Base-by-base conservation (phyloP, 768 basidiomycete species). In the Psilocybe cubensis region DNA sequence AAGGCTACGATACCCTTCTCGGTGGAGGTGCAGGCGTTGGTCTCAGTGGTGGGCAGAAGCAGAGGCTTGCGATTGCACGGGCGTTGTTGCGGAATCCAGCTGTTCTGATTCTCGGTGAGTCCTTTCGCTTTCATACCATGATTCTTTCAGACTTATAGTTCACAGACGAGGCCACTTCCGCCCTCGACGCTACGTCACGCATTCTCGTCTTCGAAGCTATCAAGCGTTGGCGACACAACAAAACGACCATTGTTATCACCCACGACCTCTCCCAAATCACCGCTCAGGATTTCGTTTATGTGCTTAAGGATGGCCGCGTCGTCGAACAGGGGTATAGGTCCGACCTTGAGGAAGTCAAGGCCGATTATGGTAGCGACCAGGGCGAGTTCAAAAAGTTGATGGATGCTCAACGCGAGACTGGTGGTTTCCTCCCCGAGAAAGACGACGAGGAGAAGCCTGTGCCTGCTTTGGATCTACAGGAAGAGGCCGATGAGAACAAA, bases 171-270 rank as follows among this genome's bases (percentile, higher is more conserved):
- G 87, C 88, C 1, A 92, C 91, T 3, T 91, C 89, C 1, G 88
- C 90, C 17, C 78, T 98, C 56, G 96, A 98, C 71, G 84, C 88
- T 11, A 88, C 89, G 2, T 93, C 95, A 1, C 89, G 96, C 18
- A 77, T 92, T 21, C 83, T 94, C 43, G 92, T 98, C 18, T 92
- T 93, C 49, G 83, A 85, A 56, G 88, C 88, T 1, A 75, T 87
- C 51, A 79, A 79, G 65, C 72, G 72, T 3, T 93, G 90, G 89
- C 80, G 92, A 6, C 67, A 69, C 14, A 89, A 90, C 75, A 86
- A 85, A 64, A 98, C 93, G 4, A 97, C 93, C 5, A 87, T 96
- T 68, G 88, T 96, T 60, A 97, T 98, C 69, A 98, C 96, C 0
- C 96, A 98, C 72, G 97, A 98, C 64, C 84, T 98, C 17, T 87